These are phyloP conservation scores for Skeletonema menzelii DNA, from an alignment of 108 stramenopile genomes.

Conservation along the genomic window DNA sequence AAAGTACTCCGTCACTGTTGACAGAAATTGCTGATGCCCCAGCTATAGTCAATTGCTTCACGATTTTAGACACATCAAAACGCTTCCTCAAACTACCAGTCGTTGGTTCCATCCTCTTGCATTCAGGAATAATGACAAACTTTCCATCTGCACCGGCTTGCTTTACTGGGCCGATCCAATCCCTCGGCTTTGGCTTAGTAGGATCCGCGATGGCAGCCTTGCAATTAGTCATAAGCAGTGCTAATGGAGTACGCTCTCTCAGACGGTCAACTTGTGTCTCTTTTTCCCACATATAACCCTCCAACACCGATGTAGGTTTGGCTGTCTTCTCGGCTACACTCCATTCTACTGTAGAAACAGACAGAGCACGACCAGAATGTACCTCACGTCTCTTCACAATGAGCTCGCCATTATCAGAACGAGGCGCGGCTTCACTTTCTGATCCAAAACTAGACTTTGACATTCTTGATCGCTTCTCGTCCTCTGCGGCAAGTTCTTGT, in stretches of 20 bases:
- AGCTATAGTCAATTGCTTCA: conserved; percentile 56
- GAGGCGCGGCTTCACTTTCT: conserved; percentile 58
- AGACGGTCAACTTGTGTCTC: conserved; percentile 86
- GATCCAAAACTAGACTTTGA: conserved; percentile 14
- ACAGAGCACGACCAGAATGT: conserved; percentile 80
- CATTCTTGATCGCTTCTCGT: conserved; percentile 19
- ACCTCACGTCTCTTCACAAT: conserved; percentile 77
- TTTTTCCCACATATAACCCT: conserved; percentile 92
- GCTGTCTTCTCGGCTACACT: conserved; percentile 87
- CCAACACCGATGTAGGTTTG: conserved; percentile 68
- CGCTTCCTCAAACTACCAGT: conserved; percentile 78
- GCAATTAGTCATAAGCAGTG: conserved; percentile 73
- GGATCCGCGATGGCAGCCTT: conserved; percentile 61
- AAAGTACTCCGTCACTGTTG: conserved; percentile 81
- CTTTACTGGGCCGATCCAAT: conserved; percentile 76
- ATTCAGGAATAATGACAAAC: conserved; percentile 85
- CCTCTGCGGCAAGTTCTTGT: conserved; percentile 35
- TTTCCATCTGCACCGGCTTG: conserved; percentile 45
- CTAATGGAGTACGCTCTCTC: conserved; percentile 79
- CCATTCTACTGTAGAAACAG: conserved; percentile 86
- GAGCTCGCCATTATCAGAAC: conserved; percentile 74
- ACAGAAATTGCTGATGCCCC: conserved; percentile 68
- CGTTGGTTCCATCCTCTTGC: conserved; percentile 79
- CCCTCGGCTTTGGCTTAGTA: conserved; percentile 66
- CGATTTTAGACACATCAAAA: conserved; percentile 70